phyloP scores from a whole-genome alignment of 140 eudicot species.

The Ambrosia hybrid region DNA sequence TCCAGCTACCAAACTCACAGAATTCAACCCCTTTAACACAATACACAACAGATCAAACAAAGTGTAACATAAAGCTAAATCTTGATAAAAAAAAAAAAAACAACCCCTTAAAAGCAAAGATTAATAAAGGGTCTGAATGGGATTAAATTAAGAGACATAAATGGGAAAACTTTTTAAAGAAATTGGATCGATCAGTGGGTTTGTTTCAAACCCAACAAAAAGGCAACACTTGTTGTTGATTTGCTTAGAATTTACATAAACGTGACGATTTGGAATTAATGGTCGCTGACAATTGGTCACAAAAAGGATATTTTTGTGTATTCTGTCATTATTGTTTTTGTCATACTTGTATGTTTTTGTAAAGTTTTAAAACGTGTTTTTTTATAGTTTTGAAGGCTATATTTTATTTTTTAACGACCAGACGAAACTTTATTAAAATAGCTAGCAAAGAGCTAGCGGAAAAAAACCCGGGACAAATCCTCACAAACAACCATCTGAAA shows the following conservation, averaged over 20 bases:
- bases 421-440: too few relatives aligned
- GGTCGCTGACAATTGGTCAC: neutral
- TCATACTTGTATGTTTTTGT: too few relatives aligned
- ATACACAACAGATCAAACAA: neutral
- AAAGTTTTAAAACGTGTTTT: too few relatives aligned
- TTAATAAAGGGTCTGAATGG: conserved; percentile 5
- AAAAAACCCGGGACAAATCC: too few relatives aligned
- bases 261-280: conserved; percentile 6
- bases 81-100: neutral
- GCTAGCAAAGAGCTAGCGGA: too few relatives aligned
- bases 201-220: conserved; percentile 1
- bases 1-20: conserved; percentile 4
- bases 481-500: too few relatives aligned
- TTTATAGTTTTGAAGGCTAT: too few relatives aligned
- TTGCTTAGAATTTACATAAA: conserved; percentile 16
- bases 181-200: neutral
- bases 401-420: too few relatives aligned
- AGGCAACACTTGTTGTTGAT: conserved; percentile 16
- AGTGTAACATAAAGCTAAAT: conserved; percentile 22
- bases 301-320: neutral
- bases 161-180: neutral
- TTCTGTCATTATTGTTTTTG: too few relatives aligned
- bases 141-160: neutral
- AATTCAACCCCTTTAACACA: too few relatives aligned
- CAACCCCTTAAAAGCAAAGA: neutral